Base-by-base conservation (phyloP, 106 monocot species). In the Allium cepa region DNA sequence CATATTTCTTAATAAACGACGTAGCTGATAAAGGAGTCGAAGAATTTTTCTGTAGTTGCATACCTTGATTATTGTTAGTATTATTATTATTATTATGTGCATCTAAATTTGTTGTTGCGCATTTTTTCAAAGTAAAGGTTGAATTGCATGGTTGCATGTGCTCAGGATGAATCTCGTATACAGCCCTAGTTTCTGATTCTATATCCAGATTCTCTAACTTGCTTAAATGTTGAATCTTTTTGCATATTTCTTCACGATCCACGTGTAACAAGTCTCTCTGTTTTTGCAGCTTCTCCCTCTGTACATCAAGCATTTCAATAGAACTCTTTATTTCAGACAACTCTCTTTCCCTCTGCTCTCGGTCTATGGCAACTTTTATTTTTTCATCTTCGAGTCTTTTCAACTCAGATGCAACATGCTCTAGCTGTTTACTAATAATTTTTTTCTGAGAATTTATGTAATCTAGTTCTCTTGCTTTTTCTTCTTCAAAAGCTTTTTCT, bases 251-350 rank as follows among this genome's bases (percentile, higher is more conserved):
- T 76, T 84, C 78, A 70, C 86, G 79, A 64, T 92, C 97, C 10
- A 63, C 66, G 64, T 77, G 79, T 49, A 97, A 70, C 56, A 89
- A 66, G 60, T 97, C 84, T 58, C 97, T 92, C 59, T 97, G 97
- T 73, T 84, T 83, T 76, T 89, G 85, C 56, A 92, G 73, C 77
- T 97, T 97, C 69, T 92, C 84, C 18, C 92, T 60, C 71, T 92
- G 97, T n/a, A 71, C 50, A 68, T 84, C 75, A 27, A 97, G 84
- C 26, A 62, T 73, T 49, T 97, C 84, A 76, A 92, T 76, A 16
- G 76, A 85, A 50, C 15, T 69, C 28, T 89, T 84, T 64, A 92
- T 97, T 50, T 92, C 97, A 72, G 76, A 74, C 79, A 84, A 84
- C 76, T 97, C 97, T 67, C 22, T 82, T 71, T 92, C 89, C 48